A percentile compares a stretch with the other conserved stretches of the same genome.
Conservation (phyloP, 2,329 filamentous ascomycete genomes). For the Ceratocystiopsis brevicomis region DNA sequence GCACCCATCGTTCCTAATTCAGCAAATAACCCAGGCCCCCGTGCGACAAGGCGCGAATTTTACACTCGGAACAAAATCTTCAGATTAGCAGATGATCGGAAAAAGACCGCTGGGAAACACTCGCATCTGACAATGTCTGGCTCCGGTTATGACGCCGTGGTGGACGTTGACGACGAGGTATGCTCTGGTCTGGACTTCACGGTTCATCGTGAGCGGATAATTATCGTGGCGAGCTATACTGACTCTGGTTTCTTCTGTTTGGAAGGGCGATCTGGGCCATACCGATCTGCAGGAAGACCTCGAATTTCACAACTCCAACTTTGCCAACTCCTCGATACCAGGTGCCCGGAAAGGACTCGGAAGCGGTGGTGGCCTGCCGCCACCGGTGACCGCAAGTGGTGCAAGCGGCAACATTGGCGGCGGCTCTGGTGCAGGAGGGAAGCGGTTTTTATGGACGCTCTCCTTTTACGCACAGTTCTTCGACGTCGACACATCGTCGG, state of each 20-base stretch:
- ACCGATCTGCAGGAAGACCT: conserved; percentile 97
- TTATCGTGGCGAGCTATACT: too few species aligned
- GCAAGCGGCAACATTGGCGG: conserved; percentile 21
- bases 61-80: too few species aligned
- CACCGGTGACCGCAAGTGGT: conserved; percentile 34
- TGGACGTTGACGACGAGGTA: conserved; percentile 92
- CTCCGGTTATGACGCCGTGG: conserved; percentile 90
- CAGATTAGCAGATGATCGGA: too few species aligned
- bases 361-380: conserved; percentile 29
- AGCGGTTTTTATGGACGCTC: conserved; percentile 82
- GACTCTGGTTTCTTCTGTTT: not conserved
- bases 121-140: conserved; percentile 41
- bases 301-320: conserved; percentile 91
- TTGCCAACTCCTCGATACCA: conserved; percentile 37
- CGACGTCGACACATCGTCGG: conserved; percentile 86
- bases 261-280: conserved; percentile 84
- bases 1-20: not conserved
- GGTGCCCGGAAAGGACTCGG: conserved; percentile 30
- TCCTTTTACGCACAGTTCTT: conserved; percentile 97
- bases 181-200: not conserved
- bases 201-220: not conserved
- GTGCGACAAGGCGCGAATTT: too few species aligned
- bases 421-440: conserved; percentile 30
- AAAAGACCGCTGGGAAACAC: not conserved
- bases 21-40: too few species aligned